Evolutionary conservation across 345 rosid species (phyloP), one percentile per base, ranked within the genome.

Genomic region (Acer negundo): DNA sequence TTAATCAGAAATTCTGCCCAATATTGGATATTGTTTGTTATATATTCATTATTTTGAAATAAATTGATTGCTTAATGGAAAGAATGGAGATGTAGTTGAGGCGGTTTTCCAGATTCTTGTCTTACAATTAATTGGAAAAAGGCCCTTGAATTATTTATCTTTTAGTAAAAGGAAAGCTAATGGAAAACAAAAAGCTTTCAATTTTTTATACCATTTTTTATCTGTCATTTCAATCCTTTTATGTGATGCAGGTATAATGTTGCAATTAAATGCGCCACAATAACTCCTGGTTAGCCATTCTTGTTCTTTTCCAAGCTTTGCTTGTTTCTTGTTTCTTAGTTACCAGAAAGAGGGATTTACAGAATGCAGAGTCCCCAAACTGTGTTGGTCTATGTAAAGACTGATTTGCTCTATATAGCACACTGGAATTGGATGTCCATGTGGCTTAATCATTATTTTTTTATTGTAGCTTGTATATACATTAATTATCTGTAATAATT

Each of bases 221-320:
- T 40, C 51, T 10, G 19, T 69, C 28, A 7, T 19, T 62, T 47
- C 55, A 49, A 62, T 63, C 46, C 9, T 7, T 70, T 81, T 77
- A 64, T 75, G 38, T 58, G 28, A 23, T 86, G 70, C 86, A 96
- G 99, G 93, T 91, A 96, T 74, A 94, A 96, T 53, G 98, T 92
- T 86, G 99, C 98, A 20, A 85, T 96, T 75, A 96, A 96, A 88
- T 96, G 99, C 80, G 99, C 99, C 63, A 96, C 98, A 47, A 91
- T 94, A 70, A 96, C 99, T 73, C 97, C 99, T 46, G 99, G 99
- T 96, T 72, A 74, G 91, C 79, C 65, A 70, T 78, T 74, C 69
- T 77, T 70, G 10, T 67, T 28, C 64, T 31, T 70, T 69, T 58
- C 31, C 26, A 10, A 20, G 70, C 38, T 28, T 26, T 12, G 13